Base-by-base conservation (phyloP, 305 asterid species). In the Euphrasia arctica region DNA sequence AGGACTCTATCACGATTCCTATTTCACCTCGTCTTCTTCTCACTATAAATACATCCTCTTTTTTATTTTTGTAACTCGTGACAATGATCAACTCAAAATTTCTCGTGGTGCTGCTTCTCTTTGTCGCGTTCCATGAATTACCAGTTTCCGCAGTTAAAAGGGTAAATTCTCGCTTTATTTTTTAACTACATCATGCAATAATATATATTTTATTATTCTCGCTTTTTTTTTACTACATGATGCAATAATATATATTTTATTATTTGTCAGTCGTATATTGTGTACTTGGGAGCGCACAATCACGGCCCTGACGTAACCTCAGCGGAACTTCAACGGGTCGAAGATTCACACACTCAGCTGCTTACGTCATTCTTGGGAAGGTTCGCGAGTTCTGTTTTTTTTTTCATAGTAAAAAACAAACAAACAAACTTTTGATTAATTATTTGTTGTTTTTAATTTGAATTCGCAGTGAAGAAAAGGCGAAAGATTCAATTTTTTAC, bases 221-320 rank as follows among this genome's bases (percentile, higher is more conserved):
- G 11, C 4, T 56, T 51, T 18, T 18, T 18, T 18, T 18, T 18
- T 18, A 18, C 22, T 18, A 18, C 22, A 18, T 18, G 22, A 18
- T 18, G 22, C 22, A 18, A 18, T 18, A 18, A 18, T 18, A 18
- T 51, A 4, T 18, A 18, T 15, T 51, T 0, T n/a, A n/a, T 4
- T 15, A 1, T n/a, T 51, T 9, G 4, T 15, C 29, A 90, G 95
- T 62, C 93, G 0, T 86, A 85, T 55, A 60, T 91, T 11, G 97
- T 89, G n/a, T 85, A 89, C 76, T 60, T 92, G 87, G 98, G 97
- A 74, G 87, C 52, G 28, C 98, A 92, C 65, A 77, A 88, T 14
- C 91, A 85, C 70, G 93, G 91, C 6, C 60, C 73, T 2, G 75
- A 72, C 9, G 68, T 70, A 15, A 79, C 87, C 1, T 13, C 67